These are phyloP conservation scores for Moesziomyces parantarcticus DNA, from an alignment of 1,284 basidiomycete species.

Conservation along the genomic window DNA sequence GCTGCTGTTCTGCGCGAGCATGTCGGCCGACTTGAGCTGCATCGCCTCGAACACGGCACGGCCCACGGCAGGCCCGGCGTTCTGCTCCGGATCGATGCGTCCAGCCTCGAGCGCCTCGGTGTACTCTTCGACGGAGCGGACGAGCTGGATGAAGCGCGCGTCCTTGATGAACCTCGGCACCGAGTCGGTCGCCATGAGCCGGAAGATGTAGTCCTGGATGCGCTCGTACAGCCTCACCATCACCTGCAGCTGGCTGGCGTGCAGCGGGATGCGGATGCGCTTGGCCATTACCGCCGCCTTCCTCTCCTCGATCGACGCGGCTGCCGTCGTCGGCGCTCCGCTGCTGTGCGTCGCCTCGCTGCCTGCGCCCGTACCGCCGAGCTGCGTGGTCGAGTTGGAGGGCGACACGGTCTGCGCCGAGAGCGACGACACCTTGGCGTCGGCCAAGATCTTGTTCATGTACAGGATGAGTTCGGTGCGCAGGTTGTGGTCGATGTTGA, in stretches of 20 bases:
- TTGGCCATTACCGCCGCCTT: constrained; percentile 43
- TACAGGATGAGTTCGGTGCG: constrained; percentile 93
- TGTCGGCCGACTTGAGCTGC: constrained; percentile 49
- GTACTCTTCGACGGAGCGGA: constrained; percentile 63
- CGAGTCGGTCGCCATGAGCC: constrained; percentile 96
- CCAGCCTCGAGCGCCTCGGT: constrained; percentile 61
- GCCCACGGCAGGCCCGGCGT: constrained; percentile 51
- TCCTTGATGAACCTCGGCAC: constrained; percentile 74
- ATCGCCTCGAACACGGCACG: constrained; percentile 59
- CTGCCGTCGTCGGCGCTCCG: constrained; percentile 8
- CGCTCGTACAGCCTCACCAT: constrained; percentile 94
- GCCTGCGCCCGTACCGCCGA: constrained; percentile 15
- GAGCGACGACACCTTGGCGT: constrained; percentile 37
- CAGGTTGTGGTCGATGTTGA: constrained; percentile 97
- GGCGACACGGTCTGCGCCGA: constrained; percentile 25
- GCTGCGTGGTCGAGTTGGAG: constrained; percentile 25
- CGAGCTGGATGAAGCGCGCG: constrained; percentile 56
- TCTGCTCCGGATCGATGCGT: constrained; percentile 52
- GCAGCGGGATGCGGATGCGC: constrained; percentile 52
- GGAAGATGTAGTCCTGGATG: constrained; percentile 95
- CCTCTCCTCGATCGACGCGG: constrained; percentile 74
- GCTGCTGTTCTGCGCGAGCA: constrained; percentile 33
- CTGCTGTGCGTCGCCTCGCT: constrained; percentile 13
- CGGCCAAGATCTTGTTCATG: constrained; percentile 74
- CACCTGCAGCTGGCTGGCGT: constrained; percentile 82